These are phyloP conservation scores for Colletotrichum sp. DNA, from an alignment of 2,329 filamentous ascomycete species.

Conservation along the genomic window DNA sequence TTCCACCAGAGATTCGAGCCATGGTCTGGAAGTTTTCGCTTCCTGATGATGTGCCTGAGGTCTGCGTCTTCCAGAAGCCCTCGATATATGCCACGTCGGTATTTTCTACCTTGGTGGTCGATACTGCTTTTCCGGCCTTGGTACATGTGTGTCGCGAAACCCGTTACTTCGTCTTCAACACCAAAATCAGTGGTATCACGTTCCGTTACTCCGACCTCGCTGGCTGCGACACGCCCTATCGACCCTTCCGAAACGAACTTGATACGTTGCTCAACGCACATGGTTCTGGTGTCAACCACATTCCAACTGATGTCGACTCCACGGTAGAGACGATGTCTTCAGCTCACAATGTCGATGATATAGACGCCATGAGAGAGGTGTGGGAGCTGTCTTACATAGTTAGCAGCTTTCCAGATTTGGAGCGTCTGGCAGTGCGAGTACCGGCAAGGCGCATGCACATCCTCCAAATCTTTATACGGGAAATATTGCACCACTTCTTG, in stretches of 20 bases:
- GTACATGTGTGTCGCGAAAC: neutral
- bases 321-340: neutral
- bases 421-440: neutral
- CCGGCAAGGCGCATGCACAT: neutral
- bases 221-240: neutral
- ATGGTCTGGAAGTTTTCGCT: neutral
- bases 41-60: neutral
- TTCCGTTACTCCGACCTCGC: neutral
- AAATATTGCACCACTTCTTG: neutral
- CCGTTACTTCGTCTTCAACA: neutral
- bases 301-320: neutral
- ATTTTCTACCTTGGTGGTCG: neutral
- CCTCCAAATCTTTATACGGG: neutral
- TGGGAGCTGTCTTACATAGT: neutral
- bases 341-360: neutral
- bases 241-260: neutral
- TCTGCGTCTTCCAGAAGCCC: neutral
- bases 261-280: neutral
- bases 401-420: neutral
- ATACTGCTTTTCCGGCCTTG: neutral
- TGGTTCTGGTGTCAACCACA: neutral
- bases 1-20: neutral
- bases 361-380: neutral
- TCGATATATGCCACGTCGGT: neutral
- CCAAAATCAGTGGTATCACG: neutral